Evolutionary conservation across 805 yeast species (phyloP).

Genomic region (Hanseniaspora vineae): DNA sequence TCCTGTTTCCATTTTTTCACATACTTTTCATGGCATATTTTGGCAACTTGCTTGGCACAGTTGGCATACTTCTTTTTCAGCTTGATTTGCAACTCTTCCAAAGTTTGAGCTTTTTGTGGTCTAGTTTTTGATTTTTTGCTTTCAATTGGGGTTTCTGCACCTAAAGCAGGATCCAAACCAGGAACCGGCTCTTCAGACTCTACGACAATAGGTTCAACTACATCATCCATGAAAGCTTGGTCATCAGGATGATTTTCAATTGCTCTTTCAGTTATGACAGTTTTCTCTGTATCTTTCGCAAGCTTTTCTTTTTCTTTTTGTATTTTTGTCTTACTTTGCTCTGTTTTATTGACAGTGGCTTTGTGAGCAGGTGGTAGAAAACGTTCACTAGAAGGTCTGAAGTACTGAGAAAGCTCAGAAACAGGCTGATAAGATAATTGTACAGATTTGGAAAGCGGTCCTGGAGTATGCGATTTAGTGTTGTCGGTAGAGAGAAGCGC

Average conservation of each 20-base stretch:
- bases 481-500: neutral
- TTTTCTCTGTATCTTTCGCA: neutral
- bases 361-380: slow-evolving; percentile 5
- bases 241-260: slow-evolving; percentile 1
- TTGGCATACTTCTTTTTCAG: neutral
- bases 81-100: neutral
- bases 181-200: neutral
- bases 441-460: slow-evolving; percentile 5
- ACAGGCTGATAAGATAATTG: slow-evolving; percentile 20
- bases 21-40: neutral
- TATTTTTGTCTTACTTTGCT: slow-evolving; percentile 11
- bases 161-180: neutral
- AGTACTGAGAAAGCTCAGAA: slow-evolving; percentile 13
- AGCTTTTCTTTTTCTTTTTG: slow-evolving; percentile 1
- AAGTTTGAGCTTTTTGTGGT: neutral
- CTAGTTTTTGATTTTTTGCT: neutral
- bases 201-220: slow-evolving; percentile 1
- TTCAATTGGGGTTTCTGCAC: neutral
- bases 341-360: slow-evolving; percentile 5
- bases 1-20: neutral
- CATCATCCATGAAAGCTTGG: neutral
- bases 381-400: slow-evolving; percentile 8
- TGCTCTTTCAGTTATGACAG: no score
- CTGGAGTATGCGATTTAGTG: neutral
- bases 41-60: neutral